Evolutionary conservation across 768 basidiomycete species (phyloP).

Genomic region (Hemileccinum rubropunctum): DNA sequence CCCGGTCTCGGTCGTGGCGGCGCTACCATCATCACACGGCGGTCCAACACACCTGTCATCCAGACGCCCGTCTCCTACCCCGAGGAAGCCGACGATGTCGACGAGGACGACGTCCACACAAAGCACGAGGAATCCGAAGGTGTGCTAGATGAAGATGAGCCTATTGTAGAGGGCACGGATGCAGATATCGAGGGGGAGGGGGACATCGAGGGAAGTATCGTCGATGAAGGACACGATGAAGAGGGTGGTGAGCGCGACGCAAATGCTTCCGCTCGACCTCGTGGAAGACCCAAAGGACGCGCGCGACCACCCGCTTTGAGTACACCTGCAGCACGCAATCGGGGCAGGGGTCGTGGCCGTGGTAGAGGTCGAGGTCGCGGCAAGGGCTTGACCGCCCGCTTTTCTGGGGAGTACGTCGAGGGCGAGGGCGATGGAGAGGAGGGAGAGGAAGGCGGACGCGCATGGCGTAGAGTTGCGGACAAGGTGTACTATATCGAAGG

Average conservation of each 20-base stretch:
- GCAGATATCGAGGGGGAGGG: conserved; percentile 29
- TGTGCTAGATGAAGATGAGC: conserved; percentile 32
- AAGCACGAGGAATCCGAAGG: conserved; percentile 33
- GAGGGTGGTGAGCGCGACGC: conserved; percentile 36
- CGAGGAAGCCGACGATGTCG: conserved; percentile 21
- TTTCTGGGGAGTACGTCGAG: conserved; percentile 35
- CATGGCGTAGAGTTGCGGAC: conserved; percentile 72
- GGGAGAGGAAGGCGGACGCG: conserved; percentile 49
- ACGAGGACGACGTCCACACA: conserved; percentile 25
- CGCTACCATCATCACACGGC: conserved; percentile 25
- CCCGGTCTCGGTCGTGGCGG: conserved; percentile 33
- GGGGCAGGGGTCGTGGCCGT: conserved; percentile 37
- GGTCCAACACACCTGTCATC: conserved; percentile 21
- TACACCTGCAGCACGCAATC: conserved; percentile 33
- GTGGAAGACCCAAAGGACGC: conserved; percentile 40
- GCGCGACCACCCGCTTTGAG: conserved; percentile 30
- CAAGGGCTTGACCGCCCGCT: conserved; percentile 27
- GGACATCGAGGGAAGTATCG: conserved; percentile 30
- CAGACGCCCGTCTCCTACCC: conserved; percentile 17
- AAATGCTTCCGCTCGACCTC: conserved; percentile 30
- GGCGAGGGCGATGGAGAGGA: conserved; percentile 41
- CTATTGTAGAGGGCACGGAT: conserved; percentile 22
- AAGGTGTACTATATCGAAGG: conserved; percentile 76
- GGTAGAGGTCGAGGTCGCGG: conserved; percentile 42
- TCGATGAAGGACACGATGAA: conserved; percentile 29